phyloP scores from a whole-genome alignment of 805 yeast genomes.

The Candida pseudofarinosa region DNA sequence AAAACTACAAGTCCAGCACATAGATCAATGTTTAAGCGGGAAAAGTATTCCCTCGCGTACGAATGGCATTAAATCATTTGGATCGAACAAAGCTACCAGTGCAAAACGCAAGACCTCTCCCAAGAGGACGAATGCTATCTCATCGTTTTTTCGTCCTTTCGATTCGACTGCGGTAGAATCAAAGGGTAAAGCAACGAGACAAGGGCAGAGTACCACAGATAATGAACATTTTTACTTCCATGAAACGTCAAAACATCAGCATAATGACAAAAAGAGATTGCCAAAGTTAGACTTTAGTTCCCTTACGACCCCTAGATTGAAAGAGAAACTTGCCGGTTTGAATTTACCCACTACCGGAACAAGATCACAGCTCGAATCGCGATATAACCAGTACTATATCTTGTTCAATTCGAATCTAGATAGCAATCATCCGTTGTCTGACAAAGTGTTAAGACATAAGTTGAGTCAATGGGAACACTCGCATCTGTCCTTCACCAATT shows the following conservation, averaged over 20 bases:
- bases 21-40: conserved; percentile 55
- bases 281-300: conserved; percentile 65
- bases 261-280: conserved; percentile 36
- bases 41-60: conserved; percentile 10
- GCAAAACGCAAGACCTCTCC: conserved; percentile 9
- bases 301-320: conserved; percentile 54
- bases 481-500: conserved; percentile 30
- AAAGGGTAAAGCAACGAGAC: neutral
- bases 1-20: conserved; percentile 54
- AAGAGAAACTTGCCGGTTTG: conserved; percentile 51
- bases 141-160: conserved; percentile 26
- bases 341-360: conserved; percentile 63
- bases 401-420: conserved; percentile 82
- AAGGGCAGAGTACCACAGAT: conserved; percentile 6
- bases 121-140: conserved; percentile 15
- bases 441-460: conserved; percentile 49
- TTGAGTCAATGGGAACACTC: conserved; percentile 65
- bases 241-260: conserved; percentile 22
- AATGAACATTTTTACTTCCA: conserved; percentile 30
- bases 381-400: conserved; percentile 75
- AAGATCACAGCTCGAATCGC: conserved; percentile 55
- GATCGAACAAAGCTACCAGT: neutral
- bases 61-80: neutral
- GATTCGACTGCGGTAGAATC: neutral
- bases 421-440: conserved; percentile 58